Base-by-base conservation (phyloP, 495 filamentous ascomycete genomes). In the Mytilinidion resinicola region DNA sequence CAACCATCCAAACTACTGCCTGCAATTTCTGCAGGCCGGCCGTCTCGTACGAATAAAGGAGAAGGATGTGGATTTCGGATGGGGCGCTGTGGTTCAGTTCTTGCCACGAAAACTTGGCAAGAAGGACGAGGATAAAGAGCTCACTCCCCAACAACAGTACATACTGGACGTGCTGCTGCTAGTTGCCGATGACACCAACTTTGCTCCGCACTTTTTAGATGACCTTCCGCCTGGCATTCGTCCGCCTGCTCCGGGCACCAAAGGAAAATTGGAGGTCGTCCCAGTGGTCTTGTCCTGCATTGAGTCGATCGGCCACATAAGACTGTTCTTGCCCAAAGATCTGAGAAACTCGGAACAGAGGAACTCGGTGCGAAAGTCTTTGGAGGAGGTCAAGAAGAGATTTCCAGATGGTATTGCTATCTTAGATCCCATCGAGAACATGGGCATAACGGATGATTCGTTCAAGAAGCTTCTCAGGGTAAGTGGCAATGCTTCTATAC, bases 371-470 rank as follows among this genome's bases (percentile, higher is more conserved):
- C 84, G 83, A 20, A 87, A 86, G 63, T 66, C 79, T 9, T 64
- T 96, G 25, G 80, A 82, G 34, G 91, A 96, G 67, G 83, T 92
- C 4, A 78, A 85, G 62, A 81, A 79, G 59, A 84, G 95, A 37
- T 96, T 98, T 74, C 88, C 89, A n/a, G 95, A 97, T 70, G 93
- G 93, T 1, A 73, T 97, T 51, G 84, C 93, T 11, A 72, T 90
- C 7, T 70, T 97, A 33, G 93, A 98, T 69, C 95, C 93, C 0
- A 83, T 98, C 51, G 91, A 97, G 67, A 88, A 95, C 66, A 96
- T 97, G 93, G 76, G 80, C 12, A 96, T 98, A 69, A 85, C 77
- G 14, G 93, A 97, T 69, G 89, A 93, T 5, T 83, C 82, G 0
- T 97, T 97, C 76, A 96, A 95, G 77, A 88, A 89, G 66, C 80